Percentiles rank a stretch among this genome's conserved stretches.
These are phyloP conservation scores for Xylaria curta DNA, from an alignment of 495 filamentous ascomycete genomes.

Conservation along the genomic window DNA sequence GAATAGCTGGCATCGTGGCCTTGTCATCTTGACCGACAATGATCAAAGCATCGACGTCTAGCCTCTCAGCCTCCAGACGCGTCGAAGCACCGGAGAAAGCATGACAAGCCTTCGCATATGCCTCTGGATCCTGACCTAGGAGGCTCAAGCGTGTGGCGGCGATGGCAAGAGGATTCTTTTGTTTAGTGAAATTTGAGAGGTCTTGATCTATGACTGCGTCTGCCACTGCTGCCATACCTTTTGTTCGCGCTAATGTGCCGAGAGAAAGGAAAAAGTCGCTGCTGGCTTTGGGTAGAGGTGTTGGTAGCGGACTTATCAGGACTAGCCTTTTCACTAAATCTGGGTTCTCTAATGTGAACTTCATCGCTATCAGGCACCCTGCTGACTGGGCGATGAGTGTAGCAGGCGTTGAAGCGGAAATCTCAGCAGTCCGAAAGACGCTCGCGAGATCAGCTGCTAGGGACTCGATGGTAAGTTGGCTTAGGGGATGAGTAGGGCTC, in stretches of 20 bases:
- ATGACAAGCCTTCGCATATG: constrained; percentile 61
- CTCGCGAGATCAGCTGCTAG: constrained; percentile 52
- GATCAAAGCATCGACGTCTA: constrained; percentile 3
- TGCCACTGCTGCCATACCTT: not conserved
- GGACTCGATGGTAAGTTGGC: constrained; percentile 47
- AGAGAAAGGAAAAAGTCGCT: not conserved
- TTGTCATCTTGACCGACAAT: not conserved
- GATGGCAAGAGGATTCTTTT: constrained; percentile 44
- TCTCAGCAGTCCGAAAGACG: constrained; percentile 41
- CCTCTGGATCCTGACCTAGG: constrained; percentile 55
- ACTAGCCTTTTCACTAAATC: constrained; percentile 48
- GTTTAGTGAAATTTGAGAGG: constrained; percentile 42
- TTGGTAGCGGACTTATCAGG: constrained; percentile 46
- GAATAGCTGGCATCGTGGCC: not conserved
- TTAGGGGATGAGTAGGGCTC: constrained; percentile 52
- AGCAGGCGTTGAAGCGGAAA: constrained; percentile 44
- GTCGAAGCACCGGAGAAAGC: constrained; percentile 51
- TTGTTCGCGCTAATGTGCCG: not conserved
- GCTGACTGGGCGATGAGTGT: constrained; percentile 55
- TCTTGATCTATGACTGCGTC: not conserved
- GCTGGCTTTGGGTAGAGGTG: not conserved
- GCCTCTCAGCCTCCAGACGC: constrained; percentile 30
- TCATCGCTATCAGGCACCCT: constrained; percentile 29
- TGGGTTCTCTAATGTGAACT: constrained; percentile 47
- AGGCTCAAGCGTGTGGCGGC: constrained; percentile 51